Conservation (phyloP, 106 monocot genomes). For the Xerophyta viscosa region DNA sequence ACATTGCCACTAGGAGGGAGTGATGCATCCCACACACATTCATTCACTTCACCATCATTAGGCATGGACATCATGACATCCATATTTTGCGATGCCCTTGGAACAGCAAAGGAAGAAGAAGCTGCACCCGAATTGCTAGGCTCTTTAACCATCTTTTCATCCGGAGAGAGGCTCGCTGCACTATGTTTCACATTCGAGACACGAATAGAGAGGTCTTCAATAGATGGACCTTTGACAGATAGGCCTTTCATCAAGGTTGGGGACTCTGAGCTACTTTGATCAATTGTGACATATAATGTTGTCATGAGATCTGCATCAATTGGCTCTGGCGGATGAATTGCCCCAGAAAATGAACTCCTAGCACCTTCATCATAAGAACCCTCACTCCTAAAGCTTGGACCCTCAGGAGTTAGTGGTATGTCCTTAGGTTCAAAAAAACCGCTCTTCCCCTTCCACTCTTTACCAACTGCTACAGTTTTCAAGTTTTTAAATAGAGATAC, state of each 20-base stretch:
- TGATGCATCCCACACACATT: conserved; percentile 90
- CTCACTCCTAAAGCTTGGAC: conserved; percentile 29
- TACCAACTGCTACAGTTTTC: not conserved
- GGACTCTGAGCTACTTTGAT: conserved; percentile 41
- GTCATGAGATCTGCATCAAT: conserved; percentile 76
- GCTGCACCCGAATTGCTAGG: conserved; percentile 7
- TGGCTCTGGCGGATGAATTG: conserved; percentile 83
- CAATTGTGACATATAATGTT: conserved; percentile 62
- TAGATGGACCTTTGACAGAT: conserved; percentile 41
- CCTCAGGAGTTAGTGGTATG: conserved; percentile 17
- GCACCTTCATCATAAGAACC: conserved; percentile 52
- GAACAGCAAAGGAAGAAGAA: conserved; percentile 27
- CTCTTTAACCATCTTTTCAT: conserved; percentile 35
- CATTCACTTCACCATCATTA: conserved; percentile 66
- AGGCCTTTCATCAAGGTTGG: conserved; percentile 41
- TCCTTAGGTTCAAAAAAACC: conserved; percentile 26
- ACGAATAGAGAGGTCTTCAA: conserved; percentile 61
- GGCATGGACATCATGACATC: too few species aligned
- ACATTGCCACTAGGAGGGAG: conserved; percentile 78
- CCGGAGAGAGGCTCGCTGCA: conserved; percentile 9
- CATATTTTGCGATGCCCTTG: conserved; percentile 21
- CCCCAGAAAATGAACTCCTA: conserved; percentile 61
- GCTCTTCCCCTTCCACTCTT: conserved; percentile 33
- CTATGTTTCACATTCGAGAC: conserved; percentile 34
- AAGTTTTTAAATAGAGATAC: conserved; percentile 6